phyloP scores from a whole-genome alignment of 495 filamentous ascomycete genomes.

The Penicillium salamii region DNA sequence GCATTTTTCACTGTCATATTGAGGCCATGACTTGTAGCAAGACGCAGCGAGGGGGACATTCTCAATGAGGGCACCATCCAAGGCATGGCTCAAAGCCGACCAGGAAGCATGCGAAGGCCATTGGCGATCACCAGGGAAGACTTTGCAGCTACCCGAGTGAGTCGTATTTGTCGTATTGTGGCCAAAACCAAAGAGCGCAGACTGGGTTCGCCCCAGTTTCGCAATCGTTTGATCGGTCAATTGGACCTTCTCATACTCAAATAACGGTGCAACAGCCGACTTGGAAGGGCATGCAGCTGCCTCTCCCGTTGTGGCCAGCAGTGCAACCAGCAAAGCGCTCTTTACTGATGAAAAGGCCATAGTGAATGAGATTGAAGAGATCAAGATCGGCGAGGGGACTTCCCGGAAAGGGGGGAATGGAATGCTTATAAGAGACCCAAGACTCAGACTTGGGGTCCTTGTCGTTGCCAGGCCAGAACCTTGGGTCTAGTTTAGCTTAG shows the following conservation, averaged over 20 bases:
- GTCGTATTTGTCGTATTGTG: slow-evolving; percentile 7
- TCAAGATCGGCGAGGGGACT: slow-evolving; percentile 7
- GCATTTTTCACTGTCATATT: slow-evolving; percentile 46
- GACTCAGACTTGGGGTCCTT: no score
- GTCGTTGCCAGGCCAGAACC: no score
- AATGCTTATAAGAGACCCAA: slow-evolving; percentile 5
- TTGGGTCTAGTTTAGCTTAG: no score
- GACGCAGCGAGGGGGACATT: slow-evolving; percentile 53
- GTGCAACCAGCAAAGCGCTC: slow-evolving; percentile 9
- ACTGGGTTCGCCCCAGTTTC: slow-evolving; percentile 24
- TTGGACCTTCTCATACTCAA: slow-evolving; percentile 41
- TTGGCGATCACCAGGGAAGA: slow-evolving; percentile 44
- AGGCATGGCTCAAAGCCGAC: slow-evolving; percentile 42
- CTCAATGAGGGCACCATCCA: slow-evolving; percentile 53
- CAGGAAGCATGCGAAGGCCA: slow-evolving; percentile 46
- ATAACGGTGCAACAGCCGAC: slow-evolving; percentile 23
- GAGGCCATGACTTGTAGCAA: slow-evolving; percentile 49
- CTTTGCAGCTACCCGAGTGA: slow-evolving; percentile 40
- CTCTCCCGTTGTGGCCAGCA: slow-evolving; percentile 5
- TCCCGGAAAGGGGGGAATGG: slow-evolving; percentile 2
- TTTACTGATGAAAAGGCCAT: slow-evolving; percentile 14
- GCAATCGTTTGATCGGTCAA: slow-evolving; percentile 39
- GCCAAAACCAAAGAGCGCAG: slow-evolving; percentile 20
- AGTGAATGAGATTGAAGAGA: not conserved
- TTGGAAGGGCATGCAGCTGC: slow-evolving; percentile 13